Evolutionary conservation across 2,329 filamentous ascomycete species (phyloP), one percentile per base, ranked within the genome.

Genomic region (Corinectria fuckeliana): DNA sequence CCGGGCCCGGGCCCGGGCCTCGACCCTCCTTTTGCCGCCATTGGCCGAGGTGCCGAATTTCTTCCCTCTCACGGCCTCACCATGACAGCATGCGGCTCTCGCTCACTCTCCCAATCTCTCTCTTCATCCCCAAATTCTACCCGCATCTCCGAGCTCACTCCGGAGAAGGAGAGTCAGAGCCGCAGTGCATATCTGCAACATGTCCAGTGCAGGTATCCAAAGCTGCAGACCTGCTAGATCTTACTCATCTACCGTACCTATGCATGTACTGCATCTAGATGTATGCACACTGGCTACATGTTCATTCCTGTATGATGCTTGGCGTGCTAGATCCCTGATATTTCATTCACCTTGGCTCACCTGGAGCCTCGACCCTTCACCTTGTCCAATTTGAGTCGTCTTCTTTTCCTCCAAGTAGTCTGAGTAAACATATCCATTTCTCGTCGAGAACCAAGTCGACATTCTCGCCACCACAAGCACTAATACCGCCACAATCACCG

Each of bases 31-130:
- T 49, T 54, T 56, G 73, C 72, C 76, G 75, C 73, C 75, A 79
- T 80, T 80, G 79, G 77, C 76, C 80, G 76, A 80, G 75, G 76
- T 79, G 71, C 80, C 80, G 79, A 76, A 72, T 56, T 45, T 16
- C 11, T 9, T 18, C 16, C 23, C 20, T 16, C 28, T 49, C 34
- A 50, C 20, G 36, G 32, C 16, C 5, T 36, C 30, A 42, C 32
- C 34, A 32, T 48, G 26, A 28, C 51, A 55, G n/a, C 21, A 55
- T 55, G 51, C 52, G 52, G 52, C 52, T 55, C 52, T 49, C 14
- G 9, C 18, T 21, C 21, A 16, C 11, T 34, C 44, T 28, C 8
- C 20, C 14, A 13, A 30, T 11, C 9, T 14, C 9, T 41, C 41
- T 41, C 10, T 36, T 16, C 21, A 21, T 23, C 30, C 45, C 47